These are phyloP conservation scores for Populus deltoides DNA, from an alignment of 345 rosid species.

Conservation along the genomic window DNA sequence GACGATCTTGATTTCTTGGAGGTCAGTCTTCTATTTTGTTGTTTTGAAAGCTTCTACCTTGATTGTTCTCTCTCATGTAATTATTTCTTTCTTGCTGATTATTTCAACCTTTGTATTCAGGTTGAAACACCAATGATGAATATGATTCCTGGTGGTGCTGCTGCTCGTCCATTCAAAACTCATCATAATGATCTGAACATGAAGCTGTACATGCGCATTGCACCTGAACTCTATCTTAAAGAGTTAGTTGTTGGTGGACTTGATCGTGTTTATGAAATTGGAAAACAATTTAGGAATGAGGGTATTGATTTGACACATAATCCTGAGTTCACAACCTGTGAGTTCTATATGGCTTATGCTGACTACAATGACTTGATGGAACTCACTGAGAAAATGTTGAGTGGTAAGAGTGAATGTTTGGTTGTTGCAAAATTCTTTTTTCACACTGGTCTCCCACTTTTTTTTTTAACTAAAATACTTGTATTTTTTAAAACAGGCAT, in stretches of 20 bases:
- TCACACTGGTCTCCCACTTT: background rate
- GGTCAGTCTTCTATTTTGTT: slow-evolving; percentile 38
- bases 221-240: slow-evolving; percentile 91
- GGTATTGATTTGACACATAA: slow-evolving; percentile 98
- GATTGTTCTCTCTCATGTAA: background rate
- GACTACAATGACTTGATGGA: slow-evolving; percentile 93
- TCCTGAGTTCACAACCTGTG: slow-evolving; percentile 98
- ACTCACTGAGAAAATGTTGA: slow-evolving; percentile 80
- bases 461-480: slow-evolving; percentile 3
- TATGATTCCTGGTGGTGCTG: slow-evolving; percentile 98
- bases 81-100: background rate
- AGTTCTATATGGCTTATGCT: slow-evolving; percentile 98
- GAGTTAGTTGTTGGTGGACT: slow-evolving; percentile 91
- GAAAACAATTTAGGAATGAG: slow-evolving; percentile 96
- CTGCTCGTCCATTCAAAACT: slow-evolving; percentile 93
- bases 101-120: slow-evolving; percentile 29
- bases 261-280: slow-evolving; percentile 91
- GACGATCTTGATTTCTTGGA: slow-evolving; percentile 69
- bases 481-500: slow-evolving; percentile 46
- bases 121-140: slow-evolving; percentile 99
- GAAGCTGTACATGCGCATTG: slow-evolving; percentile 91
- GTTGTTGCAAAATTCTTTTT: background rate
- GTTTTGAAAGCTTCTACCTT: background rate
- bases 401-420: slow-evolving; percentile 46
- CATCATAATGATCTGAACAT: slow-evolving; percentile 89